Percentiles rank a stretch among this genome's conserved stretches.
phyloP scores from a whole-genome alignment of 345 rosid species.

The Capsella bursapastoris region DNA sequence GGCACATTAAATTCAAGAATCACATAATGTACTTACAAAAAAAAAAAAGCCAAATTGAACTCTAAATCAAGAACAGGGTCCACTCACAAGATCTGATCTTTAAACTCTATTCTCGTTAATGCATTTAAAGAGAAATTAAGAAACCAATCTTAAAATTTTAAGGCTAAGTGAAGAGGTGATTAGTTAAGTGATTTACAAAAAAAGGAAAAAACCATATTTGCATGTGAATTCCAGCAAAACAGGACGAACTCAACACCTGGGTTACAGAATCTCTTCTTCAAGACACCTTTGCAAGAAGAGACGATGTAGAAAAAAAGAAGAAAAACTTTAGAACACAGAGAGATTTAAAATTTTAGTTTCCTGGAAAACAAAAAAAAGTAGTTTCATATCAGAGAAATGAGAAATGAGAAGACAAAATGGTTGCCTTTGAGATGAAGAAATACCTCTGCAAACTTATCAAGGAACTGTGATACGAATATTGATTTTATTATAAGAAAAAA shows the following conservation, averaged over 20 bases:
- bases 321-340: neutral
- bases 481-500: constrained; percentile 17
- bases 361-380: neutral
- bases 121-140: constrained; percentile 4
- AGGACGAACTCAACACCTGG: constrained; percentile 34
- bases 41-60: neutral
- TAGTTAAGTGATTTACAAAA: neutral
- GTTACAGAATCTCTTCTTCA: constrained; percentile 21
- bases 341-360: constrained; percentile 4
- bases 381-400: constrained; percentile 3
- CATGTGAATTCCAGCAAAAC: constrained; percentile 36
- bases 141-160: neutral
- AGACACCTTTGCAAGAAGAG: constrained; percentile 38
- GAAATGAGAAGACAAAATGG: constrained; percentile 29
- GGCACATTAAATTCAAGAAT: constrained; percentile 36
- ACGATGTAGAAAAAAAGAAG: neutral
- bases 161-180: constrained; percentile 5
- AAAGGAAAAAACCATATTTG: constrained; percentile 13
- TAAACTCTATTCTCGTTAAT: constrained; percentile 9
- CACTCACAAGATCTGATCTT: constrained; percentile 24
- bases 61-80: constrained; percentile 27
- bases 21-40: neutral
- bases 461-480: constrained; percentile 37
- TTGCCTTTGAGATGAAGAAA: constrained; percentile 48
- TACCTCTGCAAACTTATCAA: constrained; percentile 42